A percentile compares a stretch with the other conserved stretches of the same genome.
phyloP scores from a whole-genome alignment of 1,284 basidiomycete genomes.

The Gomphus sp. region DNA sequence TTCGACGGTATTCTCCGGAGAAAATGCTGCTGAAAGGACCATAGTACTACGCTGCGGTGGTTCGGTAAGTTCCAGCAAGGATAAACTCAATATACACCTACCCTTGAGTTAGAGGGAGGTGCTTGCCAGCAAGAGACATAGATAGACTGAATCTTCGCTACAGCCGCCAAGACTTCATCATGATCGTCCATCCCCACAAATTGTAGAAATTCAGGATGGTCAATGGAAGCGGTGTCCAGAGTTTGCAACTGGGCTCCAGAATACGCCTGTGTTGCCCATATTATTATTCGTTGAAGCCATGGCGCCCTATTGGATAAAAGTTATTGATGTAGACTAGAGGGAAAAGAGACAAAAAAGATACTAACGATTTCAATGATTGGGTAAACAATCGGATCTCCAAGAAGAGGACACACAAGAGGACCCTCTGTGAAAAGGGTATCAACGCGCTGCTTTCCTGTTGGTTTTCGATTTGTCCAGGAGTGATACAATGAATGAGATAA shows the following conservation, averaged over 20 bases:
- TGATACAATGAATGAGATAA: background rate
- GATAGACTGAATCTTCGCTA: slow-evolving; percentile 37
- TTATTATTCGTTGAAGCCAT: slow-evolving; percentile 46
- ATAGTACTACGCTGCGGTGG: slow-evolving; percentile 32
- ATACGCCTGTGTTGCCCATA: slow-evolving; percentile 40
- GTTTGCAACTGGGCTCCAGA: slow-evolving; percentile 15
- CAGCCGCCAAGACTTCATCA: slow-evolving; percentile 32
- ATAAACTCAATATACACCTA: slow-evolving; percentile 16
- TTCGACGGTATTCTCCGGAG: slow-evolving; percentile 12
- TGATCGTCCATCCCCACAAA: slow-evolving; percentile 27
- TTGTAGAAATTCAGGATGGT: background rate
- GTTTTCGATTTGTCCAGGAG: background rate
- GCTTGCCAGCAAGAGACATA: slow-evolving; percentile 40
- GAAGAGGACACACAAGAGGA: slow-evolving; percentile 49
- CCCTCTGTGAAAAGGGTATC: slow-evolving; percentile 45
- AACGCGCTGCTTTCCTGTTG: slow-evolving; percentile 41
- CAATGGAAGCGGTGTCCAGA: slow-evolving; percentile 15
- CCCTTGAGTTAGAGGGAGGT: slow-evolving; percentile 24
- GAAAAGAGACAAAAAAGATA: slow-evolving; percentile 4
- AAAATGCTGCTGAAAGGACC: slow-evolving; percentile 25
- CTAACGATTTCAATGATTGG: slow-evolving; percentile 52
- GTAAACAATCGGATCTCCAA: slow-evolving; percentile 52
- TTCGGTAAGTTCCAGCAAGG: slow-evolving; percentile 3
- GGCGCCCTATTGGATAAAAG: slow-evolving; percentile 30
- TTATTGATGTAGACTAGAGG: background rate